Base-by-base conservation (phyloP, 208 protist genomes). In the Trypanosoma lewisi region DNA sequence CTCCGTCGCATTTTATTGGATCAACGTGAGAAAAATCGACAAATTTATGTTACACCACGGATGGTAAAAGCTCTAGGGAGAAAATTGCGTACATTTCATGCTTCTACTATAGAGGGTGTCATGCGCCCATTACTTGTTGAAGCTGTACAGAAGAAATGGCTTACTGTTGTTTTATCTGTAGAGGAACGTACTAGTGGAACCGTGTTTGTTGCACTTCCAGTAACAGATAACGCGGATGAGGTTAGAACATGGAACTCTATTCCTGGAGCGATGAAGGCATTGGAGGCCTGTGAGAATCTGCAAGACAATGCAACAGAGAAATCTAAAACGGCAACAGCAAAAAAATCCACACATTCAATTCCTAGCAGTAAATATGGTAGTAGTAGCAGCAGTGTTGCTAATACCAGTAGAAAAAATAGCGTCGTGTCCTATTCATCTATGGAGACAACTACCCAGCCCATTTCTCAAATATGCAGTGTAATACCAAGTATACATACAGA, bases 41-140 rank as follows among this genome's bases (percentile, higher is more conserved):
- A 0, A 4, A 63, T 90, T 36, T 74, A 78, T 49, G 63, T 85
- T 14, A 91, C 88, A 33, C 73, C 77, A n/a, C 65, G 76, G 1
- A 80, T 86, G 48, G 78, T 92, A 45, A 62, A 70, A 16, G 64
- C 50, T 1, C 62, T 94, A 60, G 77, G 75, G 28, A 62, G 52
- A 2, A 34, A 65, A 56, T 72, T 87, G 17, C 63, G 63, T 51
- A 87, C 80, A 9, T 94, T 94, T 52, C 88, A 94, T 69, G 79
- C 83, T 1, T 73, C 73, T 11, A 89, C 80, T 12, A 75, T 94
- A 28, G 85, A 94, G 67, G 78, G 77, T 56, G 68, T 77, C n/a
- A 60, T 92, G 50, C 72, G 75, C 16, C 82, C 83, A 17, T 71
- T 87, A 47, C 42, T 94, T 21, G 60, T 85, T n/a, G 23, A 70